Evolutionary conservation across 2,329 filamentous ascomycete species (phyloP).

Genomic region (Microdochium paspali): DNA sequence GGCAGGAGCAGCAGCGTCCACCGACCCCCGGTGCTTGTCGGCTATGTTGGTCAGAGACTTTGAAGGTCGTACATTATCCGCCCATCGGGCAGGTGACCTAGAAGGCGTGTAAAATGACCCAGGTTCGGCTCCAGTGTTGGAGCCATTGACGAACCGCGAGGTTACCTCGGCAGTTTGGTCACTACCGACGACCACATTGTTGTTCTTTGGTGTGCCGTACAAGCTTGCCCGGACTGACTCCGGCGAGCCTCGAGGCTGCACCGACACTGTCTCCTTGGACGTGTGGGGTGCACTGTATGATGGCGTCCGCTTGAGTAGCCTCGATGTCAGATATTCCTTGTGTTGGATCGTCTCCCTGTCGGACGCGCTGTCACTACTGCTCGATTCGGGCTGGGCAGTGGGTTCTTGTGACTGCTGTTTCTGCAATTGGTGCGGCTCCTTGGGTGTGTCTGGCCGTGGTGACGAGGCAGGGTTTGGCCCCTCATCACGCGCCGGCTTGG

Average conservation of each 20-base stretch:
- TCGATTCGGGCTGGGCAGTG: background rate
- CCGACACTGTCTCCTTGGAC: constrained; percentile 48
- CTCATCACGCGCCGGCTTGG: constrained; percentile 20
- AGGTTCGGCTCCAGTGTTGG: constrained; percentile 36
- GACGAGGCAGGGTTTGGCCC: constrained; percentile 3
- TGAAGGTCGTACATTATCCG: constrained; percentile 26
- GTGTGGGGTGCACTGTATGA: constrained; percentile 55
- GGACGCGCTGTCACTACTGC: constrained; percentile 14
- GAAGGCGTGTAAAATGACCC: constrained; percentile 40
- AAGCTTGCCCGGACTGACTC: constrained; percentile 23
- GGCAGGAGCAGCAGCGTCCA: constrained; percentile 7
- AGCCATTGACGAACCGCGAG: constrained; percentile 48
- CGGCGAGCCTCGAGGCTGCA: constrained; percentile 25
- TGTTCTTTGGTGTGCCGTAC: constrained; percentile 22
- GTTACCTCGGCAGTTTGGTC: constrained; percentile 36
- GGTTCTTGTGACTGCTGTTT: constrained; percentile 2
- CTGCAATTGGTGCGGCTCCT: constrained; percentile 11
- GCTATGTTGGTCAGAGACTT: constrained; percentile 30
- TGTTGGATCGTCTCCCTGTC: constrained; percentile 37
- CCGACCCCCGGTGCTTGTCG: constrained; percentile 13
- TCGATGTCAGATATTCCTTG: constrained; percentile 58
- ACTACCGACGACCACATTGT: constrained; percentile 22
- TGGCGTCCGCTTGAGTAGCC: constrained; percentile 54
- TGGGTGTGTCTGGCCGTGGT: constrained; percentile 25
- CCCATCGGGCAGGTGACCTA: constrained; percentile 18